Conservation (phyloP, 441 rosid genomes). For the Euphorbia celastroides region DNA sequence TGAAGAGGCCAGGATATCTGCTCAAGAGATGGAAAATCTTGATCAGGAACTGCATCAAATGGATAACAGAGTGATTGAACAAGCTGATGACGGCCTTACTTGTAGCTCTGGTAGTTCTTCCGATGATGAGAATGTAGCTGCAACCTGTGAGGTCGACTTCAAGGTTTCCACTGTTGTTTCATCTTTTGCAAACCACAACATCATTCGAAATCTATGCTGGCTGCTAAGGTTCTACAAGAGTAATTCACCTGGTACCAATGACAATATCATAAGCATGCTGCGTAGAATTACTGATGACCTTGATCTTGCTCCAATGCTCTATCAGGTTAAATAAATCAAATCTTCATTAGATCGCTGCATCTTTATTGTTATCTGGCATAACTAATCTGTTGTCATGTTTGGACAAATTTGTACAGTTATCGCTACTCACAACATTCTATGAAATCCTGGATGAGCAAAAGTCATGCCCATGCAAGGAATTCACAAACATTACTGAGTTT, state of each 20-base stretch:
- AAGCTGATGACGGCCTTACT: conserved; percentile 36
- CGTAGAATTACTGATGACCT: conserved; percentile 78
- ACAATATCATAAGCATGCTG: conserved; percentile 56
- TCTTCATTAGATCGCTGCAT: conserved; percentile 5
- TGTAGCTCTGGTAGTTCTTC: conserved; percentile 63
- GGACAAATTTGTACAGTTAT: conserved; percentile 54
- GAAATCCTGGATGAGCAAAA: conserved; percentile 82
- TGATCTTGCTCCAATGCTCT: conserved; percentile 92
- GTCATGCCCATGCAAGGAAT: conserved; percentile 58
- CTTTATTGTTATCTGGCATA: conserved; percentile 1
- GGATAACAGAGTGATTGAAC: conserved; percentile 30
- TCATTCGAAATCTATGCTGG: conserved; percentile 94
- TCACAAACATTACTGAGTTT: conserved; percentile 55
- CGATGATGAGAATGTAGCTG: conserved; percentile 52
- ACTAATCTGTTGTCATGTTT: conserved; percentile 14
- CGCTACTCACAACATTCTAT: conserved; percentile 66
- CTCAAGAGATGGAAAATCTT: conserved; percentile 28
- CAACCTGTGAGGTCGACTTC: conserved; percentile 87
- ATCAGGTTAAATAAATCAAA: conserved; percentile 55
- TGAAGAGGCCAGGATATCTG: conserved; percentile 35
- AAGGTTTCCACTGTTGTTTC: conserved; percentile 68
- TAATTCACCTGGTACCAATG: conserved; percentile 62
- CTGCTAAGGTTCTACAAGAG: conserved; percentile 78
- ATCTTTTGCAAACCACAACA: conserved; percentile 75
- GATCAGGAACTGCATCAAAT: conserved; percentile 28